phyloP scores from a whole-genome alignment of 768 basidiomycete genomes.

The Cystoderma amianthinum region DNA sequence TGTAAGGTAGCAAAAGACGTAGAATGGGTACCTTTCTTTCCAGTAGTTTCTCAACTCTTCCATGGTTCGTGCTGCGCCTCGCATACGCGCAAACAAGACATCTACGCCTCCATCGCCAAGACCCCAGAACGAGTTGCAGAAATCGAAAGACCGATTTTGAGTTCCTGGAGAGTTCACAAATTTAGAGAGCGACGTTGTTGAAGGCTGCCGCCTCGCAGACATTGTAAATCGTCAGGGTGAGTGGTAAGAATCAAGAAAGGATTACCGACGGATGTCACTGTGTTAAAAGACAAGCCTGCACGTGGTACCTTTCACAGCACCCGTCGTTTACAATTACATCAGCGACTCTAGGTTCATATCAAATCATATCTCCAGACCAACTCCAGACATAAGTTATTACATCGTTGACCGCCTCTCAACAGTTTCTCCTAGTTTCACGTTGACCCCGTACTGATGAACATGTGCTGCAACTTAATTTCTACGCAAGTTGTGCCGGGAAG shows the following conservation, averaged over 20 bases:
- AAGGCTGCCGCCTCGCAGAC: slow-evolving; percentile 74
- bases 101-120: slow-evolving; percentile 81
- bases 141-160: slow-evolving; percentile 61
- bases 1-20: background rate
- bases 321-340: background rate
- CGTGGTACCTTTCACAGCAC: background rate
- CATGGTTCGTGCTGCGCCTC: slow-evolving; percentile 77
- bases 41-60: slow-evolving; percentile 86
- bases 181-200: slow-evolving; percentile 73
- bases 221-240: slow-evolving; percentile 25
- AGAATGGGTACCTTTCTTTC: slow-evolving; percentile 83
- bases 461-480: too few species aligned
- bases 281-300: background rate
- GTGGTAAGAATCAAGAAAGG: slow-evolving; percentile 4
- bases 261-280: background rate
- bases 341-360: too few species aligned
- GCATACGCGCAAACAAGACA: slow-evolving; percentile 84
- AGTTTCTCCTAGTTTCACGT: too few species aligned
- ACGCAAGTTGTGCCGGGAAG: too few species aligned
- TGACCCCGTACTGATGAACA: too few species aligned
- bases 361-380: too few species aligned
- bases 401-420: too few species aligned
- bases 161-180: slow-evolving; percentile 46
- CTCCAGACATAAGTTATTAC: too few species aligned
- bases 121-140: slow-evolving; percentile 98